Evolutionary conservation across 768 basidiomycete species (phyloP).

Genomic region (Lactifluus hygrophoroides): DNA sequence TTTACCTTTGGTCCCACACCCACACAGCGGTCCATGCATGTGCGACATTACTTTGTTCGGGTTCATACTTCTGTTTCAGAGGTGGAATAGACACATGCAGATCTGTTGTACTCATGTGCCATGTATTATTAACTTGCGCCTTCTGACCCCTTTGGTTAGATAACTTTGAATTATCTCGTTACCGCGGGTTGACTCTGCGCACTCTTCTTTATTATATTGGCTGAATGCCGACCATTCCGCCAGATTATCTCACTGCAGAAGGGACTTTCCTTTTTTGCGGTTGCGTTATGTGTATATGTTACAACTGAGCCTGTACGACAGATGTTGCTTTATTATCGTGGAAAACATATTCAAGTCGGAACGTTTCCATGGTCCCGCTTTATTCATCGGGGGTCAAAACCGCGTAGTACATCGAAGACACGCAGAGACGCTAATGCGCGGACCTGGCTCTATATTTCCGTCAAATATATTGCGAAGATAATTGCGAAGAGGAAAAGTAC

Average conservation of each 20-base stretch:
- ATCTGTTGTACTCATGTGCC: slow-evolving; percentile 8
- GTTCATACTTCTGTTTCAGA: not conserved
- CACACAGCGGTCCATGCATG: not conserved
- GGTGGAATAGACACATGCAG: not conserved
- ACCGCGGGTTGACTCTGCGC: not conserved
- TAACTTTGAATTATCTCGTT: not conserved
- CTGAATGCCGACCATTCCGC: not conserved
- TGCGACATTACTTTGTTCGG: not conserved
- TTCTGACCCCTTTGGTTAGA: slow-evolving; percentile 6
- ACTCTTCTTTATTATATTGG: not conserved
- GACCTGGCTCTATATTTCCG: not conserved
- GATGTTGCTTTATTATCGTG: not conserved
- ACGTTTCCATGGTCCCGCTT: not conserved
- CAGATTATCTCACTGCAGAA: not conserved
- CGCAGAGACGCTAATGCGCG: not conserved
- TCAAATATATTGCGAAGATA: not conserved
- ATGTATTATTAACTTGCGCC: slow-evolving; percentile 14
- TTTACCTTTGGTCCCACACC: not conserved
- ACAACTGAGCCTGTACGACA: not conserved
- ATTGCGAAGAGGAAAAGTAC: not conserved
- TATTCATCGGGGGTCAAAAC: not conserved
- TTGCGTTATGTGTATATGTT: not conserved
- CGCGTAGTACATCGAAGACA: not conserved
- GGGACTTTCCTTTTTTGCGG: not conserved
- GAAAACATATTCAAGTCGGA: not conserved